phyloP scores from a whole-genome alignment of 768 basidiomycete species.

The Agaricus bisporus region DNA sequence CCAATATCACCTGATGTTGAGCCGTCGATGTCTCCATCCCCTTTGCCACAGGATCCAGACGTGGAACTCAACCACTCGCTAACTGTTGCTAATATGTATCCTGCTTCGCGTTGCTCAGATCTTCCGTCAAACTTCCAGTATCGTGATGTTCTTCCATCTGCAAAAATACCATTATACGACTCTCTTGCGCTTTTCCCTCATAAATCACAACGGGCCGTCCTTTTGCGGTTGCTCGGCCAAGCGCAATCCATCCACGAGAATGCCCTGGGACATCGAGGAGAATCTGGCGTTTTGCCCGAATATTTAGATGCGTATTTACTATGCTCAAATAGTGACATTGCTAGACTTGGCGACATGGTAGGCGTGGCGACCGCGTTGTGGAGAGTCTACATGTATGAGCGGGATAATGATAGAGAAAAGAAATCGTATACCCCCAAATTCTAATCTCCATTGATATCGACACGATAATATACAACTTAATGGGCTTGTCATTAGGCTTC shows the following conservation, averaged over 20 bases:
- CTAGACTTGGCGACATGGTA: constrained; percentile 52
- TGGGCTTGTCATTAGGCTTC: constrained; percentile 27
- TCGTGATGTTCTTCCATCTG: constrained; percentile 19
- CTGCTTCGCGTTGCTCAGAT: constrained; percentile 6
- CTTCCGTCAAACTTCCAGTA: constrained; percentile 6
- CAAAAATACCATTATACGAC: constrained; percentile 61
- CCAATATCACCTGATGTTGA: constrained; percentile 49
- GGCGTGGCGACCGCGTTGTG: constrained; percentile 69
- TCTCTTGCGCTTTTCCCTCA: constrained; percentile 59
- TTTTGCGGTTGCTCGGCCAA: constrained; percentile 41
- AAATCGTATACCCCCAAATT: background rate
- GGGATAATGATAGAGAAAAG: background rate
- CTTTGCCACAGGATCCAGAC: constrained; percentile 19
- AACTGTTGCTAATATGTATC: constrained; percentile 26
- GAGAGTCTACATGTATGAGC: constrained; percentile 77
- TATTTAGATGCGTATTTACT: constrained; percentile 62
- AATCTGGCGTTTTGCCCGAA: constrained; percentile 6
- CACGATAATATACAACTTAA: constrained; percentile 9
- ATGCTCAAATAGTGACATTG: constrained; percentile 41
- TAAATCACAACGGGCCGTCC: constrained; percentile 50
- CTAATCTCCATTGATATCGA: background rate
- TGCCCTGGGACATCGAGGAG: background rate
- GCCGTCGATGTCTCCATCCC: constrained; percentile 29
- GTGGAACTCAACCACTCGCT: constrained; percentile 14
- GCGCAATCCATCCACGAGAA: background rate